Base-by-base conservation (phyloP, 1,284 basidiomycete species). In the Trichosporon sp. region DNA sequence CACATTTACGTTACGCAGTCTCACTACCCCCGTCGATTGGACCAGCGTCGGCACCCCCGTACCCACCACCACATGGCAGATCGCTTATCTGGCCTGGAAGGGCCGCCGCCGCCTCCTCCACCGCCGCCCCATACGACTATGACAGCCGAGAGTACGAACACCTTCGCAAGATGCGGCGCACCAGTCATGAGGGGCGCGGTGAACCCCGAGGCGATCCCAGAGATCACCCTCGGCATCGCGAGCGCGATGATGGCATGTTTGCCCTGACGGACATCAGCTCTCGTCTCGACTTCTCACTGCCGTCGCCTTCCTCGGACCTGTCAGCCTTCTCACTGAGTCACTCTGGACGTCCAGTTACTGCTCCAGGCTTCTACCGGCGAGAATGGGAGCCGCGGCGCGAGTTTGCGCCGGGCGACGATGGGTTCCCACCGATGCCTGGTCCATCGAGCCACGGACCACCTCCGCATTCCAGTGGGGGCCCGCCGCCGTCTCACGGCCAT, bases 291-390 rank as follows among this genome's bases (percentile, higher is more conserved):
- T 59, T 68, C 16, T 37, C 52, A 4, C n/a, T 69, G 23, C 63
- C 69, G 14, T 66, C 70, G 1, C 73, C 71, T 1, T 70, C 74
- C 0, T 68, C 68, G 16, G 74, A 77, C 61, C 64, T 77, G 11
- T 71, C 72, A 5, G 73, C 72, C 1, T 77, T 76, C 54, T 74
- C 75, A 2, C 63, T 77, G 3, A 72, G 69, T 6, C 59, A 58
- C 25, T 34, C 58, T 5, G 56, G 56, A 16, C 56, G 58, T 14
- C 57, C 60, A 1, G 59, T 61, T 10, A 52, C 60, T 23, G 60
- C 64, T 14, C 63, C 52, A 10, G 29, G 52, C 9, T 33, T 61
- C 40, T 56, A 54, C 4, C 64, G 60, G 3, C 57, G 60, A 14
- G 64, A 65, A n/a, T 61, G 64, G 60, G 59, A 61, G 33, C 25